Percentiles rank a stretch among this genome's conserved stretches.
phyloP scores from a whole-genome alignment of 345 rosid genomes.

The Populus nigra region DNA sequence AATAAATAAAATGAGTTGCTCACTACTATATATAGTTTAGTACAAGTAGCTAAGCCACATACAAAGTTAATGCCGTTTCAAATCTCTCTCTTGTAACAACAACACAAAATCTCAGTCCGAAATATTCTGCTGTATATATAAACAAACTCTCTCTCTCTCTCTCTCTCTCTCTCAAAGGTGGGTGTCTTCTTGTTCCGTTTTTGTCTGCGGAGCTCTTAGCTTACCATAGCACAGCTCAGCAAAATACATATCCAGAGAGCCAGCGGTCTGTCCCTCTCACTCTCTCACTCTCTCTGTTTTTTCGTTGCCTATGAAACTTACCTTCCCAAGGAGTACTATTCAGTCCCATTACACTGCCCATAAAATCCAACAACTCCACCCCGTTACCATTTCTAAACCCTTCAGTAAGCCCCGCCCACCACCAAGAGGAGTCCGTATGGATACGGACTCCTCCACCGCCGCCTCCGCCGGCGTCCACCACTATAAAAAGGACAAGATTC shows the following conservation, averaged over 20 bases:
- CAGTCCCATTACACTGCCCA: conserved; percentile 7
- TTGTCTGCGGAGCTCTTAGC: background rate
- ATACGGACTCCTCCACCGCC: conserved; percentile 15
- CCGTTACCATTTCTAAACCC: background rate
- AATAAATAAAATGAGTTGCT: no score
- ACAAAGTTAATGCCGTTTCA: background rate
- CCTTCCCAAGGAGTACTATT: background rate
- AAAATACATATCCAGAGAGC: background rate
- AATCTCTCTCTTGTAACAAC: background rate
- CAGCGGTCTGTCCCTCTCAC: background rate
- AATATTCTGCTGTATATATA: background rate
- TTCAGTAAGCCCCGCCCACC: background rate
- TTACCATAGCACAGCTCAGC: conserved; percentile 7
- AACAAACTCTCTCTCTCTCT: background rate
- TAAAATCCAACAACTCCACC: background rate
- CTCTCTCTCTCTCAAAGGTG: background rate
- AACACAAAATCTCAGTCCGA: background rate
- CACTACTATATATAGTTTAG: background rate
- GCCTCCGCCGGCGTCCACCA: background rate
- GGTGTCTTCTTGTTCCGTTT: background rate
- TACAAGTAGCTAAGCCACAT: background rate
- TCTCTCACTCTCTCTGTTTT: background rate
- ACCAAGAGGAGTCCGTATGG: conserved; percentile 10
- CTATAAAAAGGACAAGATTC: conserved; percentile 45
- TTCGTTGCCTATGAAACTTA: conserved; percentile 8